These are phyloP conservation scores for Oryza longistaminata DNA, from an alignment of 176 grass and related monocot genomes.

Conservation along the genomic window DNA sequence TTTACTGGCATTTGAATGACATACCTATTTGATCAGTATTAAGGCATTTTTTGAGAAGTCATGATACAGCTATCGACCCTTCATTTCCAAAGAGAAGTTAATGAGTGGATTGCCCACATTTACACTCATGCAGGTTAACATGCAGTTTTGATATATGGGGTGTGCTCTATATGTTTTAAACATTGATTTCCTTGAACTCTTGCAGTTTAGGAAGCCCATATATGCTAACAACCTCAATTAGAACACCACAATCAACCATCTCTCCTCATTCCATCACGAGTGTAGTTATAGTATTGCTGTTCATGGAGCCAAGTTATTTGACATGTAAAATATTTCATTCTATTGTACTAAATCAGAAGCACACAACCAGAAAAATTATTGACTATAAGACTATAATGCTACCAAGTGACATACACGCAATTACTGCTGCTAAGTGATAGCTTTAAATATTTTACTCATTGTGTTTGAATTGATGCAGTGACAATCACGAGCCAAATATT, in stretches of 20 bases:
- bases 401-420: neutral
- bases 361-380: slow-evolving; percentile 24
- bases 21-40: neutral
- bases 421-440: slow-evolving; percentile 15
- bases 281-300: neutral
- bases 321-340: neutral
- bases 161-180: neutral
- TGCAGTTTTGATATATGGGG: neutral
- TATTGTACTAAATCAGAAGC: neutral
- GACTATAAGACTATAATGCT: slow-evolving; percentile 27
- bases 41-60: neutral
- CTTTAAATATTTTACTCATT: slow-evolving; percentile 17
- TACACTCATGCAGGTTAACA: neutral
- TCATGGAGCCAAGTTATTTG: neutral
- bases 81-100: neutral
- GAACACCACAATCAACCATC: neutral
- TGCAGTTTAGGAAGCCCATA: slow-evolving; percentile 2
- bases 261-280: neutral
- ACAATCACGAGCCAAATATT: slow-evolving; percentile 74
- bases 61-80: neutral
- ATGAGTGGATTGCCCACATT: neutral
- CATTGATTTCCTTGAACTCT: neutral
- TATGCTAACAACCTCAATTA: neutral
- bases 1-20: neutral
- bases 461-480: slow-evolving; percentile 59